Conservation (phyloP, 495 filamentous ascomycete genomes). For the Aspergillus nidulans region DNA sequence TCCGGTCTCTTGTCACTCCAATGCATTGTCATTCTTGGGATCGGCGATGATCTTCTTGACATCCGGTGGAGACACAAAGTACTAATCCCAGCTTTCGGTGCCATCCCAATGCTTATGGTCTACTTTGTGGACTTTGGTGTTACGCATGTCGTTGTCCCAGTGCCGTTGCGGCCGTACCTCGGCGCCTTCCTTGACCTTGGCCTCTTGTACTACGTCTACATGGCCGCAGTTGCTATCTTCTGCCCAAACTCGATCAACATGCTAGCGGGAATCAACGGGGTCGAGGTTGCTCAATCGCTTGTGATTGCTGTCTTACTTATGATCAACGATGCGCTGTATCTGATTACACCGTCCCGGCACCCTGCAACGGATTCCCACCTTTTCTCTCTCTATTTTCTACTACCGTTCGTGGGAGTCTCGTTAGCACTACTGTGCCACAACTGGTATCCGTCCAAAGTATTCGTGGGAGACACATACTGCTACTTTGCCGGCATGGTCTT, state of each 20-base stretch:
- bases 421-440: conserved; percentile 84
- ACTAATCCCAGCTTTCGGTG: conserved; percentile 90
- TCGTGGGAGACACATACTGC: conserved; percentile 98
- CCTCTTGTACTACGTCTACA: conserved; percentile 90
- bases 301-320: conserved; percentile 81
- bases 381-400: conserved; percentile 89
- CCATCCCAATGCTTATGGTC: conserved; percentile 90
- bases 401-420: conserved; percentile 92
- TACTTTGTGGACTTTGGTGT: conserved; percentile 99
- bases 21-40: conserved; percentile 81
- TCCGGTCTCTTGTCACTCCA: conserved; percentile 91
- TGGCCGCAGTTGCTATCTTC: conserved; percentile 92
- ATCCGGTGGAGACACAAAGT: conserved; percentile 99
- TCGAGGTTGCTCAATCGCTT: conserved; percentile 91
- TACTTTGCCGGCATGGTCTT: conserved; percentile 99
- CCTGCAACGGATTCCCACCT: conserved; percentile 93
- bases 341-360: conserved; percentile 70
- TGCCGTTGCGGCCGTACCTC: conserved; percentile 75
- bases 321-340: conserved; percentile 81
- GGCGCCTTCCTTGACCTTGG: conserved; percentile 81
- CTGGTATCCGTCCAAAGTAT: conserved; percentile 92
- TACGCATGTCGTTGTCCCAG: conserved; percentile 86
- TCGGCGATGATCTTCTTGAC: conserved; percentile 95
- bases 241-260: conserved; percentile 99
- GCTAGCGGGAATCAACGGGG: conserved; percentile 92